Base-by-base conservation (phyloP, 805 yeast genomes). In the Candida yuanshanica region DNA sequence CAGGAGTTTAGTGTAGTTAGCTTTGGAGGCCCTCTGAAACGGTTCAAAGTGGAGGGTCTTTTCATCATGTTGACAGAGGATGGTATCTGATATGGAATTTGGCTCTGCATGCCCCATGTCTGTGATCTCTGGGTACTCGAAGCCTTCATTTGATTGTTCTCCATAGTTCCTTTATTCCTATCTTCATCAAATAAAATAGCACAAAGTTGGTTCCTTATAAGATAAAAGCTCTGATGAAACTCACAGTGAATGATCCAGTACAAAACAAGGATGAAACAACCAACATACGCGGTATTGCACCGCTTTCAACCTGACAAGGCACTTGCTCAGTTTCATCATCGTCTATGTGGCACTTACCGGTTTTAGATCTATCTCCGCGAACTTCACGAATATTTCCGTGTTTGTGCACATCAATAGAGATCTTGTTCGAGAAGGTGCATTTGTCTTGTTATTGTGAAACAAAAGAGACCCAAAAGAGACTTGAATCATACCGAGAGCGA, bases 1-100 rank as follows among this genome's bases (percentile, higher is more conserved):
- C n/a, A n/a, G 31, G 20, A 39, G 39, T 33, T 36, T 36, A 40
- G 38, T 39, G 41, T 38, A 25, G 5, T 14, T 3, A 18, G n/a
- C n/a, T 37, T 41, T 31, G 36, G 20, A 8, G 31, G 17, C 22
- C 32, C 17, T 16, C 18, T 40, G 34, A 43, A 43, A 3, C 24
- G 25, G 20, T 40, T 33, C 29, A 43, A 29, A 12, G 40, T 18
- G 32, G 43, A 37, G 13, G 35, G 18, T 3, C 10, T 8, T 27
- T 27, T 27, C 5, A 25, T 25, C 29, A 25, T n/a, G 16, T 8
- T 25, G 29, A 9, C 29, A 25, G 29, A 8, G 16, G 29, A 8
- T 6, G 26, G 26, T 9, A 24, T 12, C 12, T 24, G 26, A 10
- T 24, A 24, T 13, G 14, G 29, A 5, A 5, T 4, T 3, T 12